phyloP scores from a whole-genome alignment of 164 flowering plant species.

The Chloranthus sessilifolius region DNA sequence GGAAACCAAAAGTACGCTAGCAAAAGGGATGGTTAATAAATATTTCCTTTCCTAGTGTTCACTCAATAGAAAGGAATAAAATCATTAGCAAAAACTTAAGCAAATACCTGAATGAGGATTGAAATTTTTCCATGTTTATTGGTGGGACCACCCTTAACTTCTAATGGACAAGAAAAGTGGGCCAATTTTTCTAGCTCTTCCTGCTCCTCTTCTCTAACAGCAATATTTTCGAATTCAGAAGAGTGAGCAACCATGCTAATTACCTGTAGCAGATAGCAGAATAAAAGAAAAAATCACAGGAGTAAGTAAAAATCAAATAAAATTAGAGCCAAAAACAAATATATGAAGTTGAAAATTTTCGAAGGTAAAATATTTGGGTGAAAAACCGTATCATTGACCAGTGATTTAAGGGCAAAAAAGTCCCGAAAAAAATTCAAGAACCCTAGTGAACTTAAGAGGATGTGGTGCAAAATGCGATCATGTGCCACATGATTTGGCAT shows the following conservation, averaged over 20 bases:
- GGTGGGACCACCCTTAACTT: conserved; percentile 92
- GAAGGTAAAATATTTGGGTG: no score
- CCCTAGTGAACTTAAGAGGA: no score
- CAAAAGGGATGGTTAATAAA: no score
- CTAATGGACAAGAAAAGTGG: conserved; percentile 76
- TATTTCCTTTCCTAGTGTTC: no score
- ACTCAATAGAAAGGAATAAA: neutral
- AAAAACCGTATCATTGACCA: no score
- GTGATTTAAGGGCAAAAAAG: no score
- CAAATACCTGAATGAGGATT: conserved; percentile 86
- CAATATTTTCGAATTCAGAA: conserved; percentile 97
- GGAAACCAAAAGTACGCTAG: neutral
- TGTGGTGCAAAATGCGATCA: no score
- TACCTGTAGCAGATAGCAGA: conserved; percentile 37
- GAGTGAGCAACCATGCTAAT: conserved; percentile 98
- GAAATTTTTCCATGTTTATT: conserved; percentile 96
- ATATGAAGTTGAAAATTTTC: neutral
- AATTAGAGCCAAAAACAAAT: conserved; percentile 1
- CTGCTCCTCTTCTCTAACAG: conserved; percentile 95
- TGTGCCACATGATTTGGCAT: no score
- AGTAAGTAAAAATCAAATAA: neutral
- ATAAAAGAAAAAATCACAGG: neutral
- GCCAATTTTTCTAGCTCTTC: conserved; percentile 73
- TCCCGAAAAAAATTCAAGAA: no score
- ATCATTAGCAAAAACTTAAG: neutral